These are phyloP conservation scores for Stephania japonica DNA, from an alignment of 164 flowering plant genomes.

Conservation along the genomic window DNA sequence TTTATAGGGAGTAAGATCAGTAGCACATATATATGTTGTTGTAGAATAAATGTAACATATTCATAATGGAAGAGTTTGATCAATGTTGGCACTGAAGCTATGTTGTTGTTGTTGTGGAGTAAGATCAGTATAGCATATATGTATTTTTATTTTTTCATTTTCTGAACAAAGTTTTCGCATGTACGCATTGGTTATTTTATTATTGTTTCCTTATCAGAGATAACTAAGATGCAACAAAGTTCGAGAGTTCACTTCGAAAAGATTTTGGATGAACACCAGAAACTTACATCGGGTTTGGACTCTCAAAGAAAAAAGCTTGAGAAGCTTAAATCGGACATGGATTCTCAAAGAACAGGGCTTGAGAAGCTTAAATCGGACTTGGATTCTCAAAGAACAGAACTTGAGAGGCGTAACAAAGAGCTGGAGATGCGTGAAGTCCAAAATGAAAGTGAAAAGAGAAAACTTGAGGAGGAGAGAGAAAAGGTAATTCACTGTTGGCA, in stretches of 20 bases:
- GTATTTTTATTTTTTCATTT: too few relatives aligned
- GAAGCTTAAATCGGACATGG: too few relatives aligned
- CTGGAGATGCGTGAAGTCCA: slow-evolving; percentile 46
- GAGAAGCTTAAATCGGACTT: slow-evolving; percentile 33
- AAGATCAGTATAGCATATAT: not conserved
- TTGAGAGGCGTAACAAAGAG: slow-evolving; percentile 28
- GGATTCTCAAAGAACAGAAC: slow-evolving; percentile 37
- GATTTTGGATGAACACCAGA: slow-evolving; percentile 45
- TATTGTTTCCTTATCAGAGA: slow-evolving; percentile 33
- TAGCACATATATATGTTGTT: not conserved
- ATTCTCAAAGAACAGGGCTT: too few relatives aligned
- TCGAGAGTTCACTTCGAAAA: slow-evolving; percentile 32
- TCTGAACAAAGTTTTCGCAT: not conserved
- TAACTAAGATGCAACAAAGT: slow-evolving; percentile 35
- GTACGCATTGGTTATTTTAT: not conserved
- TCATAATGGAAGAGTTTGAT: too few relatives aligned
- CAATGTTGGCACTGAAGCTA: too few relatives aligned
- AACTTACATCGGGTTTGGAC: too few relatives aligned
- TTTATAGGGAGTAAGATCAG: not conserved
- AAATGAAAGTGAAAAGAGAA: slow-evolving; percentile 55
- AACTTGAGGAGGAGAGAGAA: slow-evolving; percentile 40
- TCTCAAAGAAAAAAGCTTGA: too few relatives aligned
- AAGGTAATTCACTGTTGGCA: slow-evolving; percentile 34
- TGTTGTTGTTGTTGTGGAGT: not conserved
- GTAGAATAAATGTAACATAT: too few relatives aligned